A percentile compares a stretch with the other conserved stretches of the same genome.
Evolutionary conservation across 371 early-diverging fungal genomes (phyloP).

Genomic region (Mucor saturninus): DNA sequence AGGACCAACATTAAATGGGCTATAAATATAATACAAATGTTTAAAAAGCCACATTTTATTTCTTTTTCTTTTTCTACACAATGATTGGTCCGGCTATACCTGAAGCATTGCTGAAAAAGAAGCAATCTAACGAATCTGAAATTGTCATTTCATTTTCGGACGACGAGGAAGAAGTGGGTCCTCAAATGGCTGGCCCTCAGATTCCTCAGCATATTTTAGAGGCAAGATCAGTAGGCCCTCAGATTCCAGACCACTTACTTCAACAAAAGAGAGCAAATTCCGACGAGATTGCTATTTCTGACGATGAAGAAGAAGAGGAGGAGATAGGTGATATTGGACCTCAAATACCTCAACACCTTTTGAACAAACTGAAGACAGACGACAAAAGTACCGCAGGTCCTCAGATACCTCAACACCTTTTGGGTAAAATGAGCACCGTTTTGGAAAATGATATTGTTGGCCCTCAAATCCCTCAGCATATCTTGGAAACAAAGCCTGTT

Average conservation of each 20-base stretch:
- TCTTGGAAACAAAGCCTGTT: conserved; percentile 1
- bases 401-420: conserved; percentile 33
- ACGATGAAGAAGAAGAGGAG: conserved; percentile 6
- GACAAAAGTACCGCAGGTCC: conserved; percentile 17
- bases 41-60: not conserved
- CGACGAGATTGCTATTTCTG: conserved; percentile 9
- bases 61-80: not conserved
- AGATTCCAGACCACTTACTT: conserved; percentile 37
- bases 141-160: conserved; percentile 13
- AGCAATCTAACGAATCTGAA: conserved; percentile 2
- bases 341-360: conserved; percentile 34
- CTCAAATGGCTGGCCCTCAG: conserved; percentile 26
- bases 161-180: conserved; percentile 12
- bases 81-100: conserved; percentile 34
- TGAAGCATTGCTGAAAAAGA: conserved; percentile 18
- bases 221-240: conserved; percentile 12
- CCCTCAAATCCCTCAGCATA: conserved; percentile 32
- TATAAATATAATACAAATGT: not conserved
- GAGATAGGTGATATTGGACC: conserved; percentile 25
- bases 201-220: conserved; percentile 37
- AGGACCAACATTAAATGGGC: not conserved
- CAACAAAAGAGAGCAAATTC: conserved; percentile 18
- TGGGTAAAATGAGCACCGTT: conserved; percentile 19
- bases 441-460: conserved; percentile 8
- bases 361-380: conserved; percentile 20